Evolutionary conservation across 305 asterid species (phyloP).

Genomic region (Andrographis paniculata): DNA sequence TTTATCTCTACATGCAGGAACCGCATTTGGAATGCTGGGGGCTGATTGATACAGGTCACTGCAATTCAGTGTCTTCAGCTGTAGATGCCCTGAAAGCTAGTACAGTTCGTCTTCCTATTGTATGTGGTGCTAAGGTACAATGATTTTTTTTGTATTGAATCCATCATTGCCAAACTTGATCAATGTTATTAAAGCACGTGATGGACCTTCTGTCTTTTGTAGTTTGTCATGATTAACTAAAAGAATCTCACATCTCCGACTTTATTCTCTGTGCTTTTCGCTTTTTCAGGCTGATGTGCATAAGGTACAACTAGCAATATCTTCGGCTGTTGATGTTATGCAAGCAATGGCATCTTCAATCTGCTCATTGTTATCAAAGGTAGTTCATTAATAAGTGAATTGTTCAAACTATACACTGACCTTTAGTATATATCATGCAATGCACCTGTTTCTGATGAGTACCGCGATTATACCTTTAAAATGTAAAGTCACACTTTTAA

Average conservation of each 20-base stretch:
- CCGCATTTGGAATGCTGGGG: slow-evolving; percentile 46
- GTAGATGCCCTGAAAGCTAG: slow-evolving; percentile 45
- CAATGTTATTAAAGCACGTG: slow-evolving; percentile 10
- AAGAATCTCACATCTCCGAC: background rate
- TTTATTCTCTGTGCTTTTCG: background rate
- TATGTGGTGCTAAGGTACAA: slow-evolving; percentile 50
- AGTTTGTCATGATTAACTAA: background rate
- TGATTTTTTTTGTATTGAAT: slow-evolving; percentile 14
- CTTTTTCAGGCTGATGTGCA: slow-evolving; percentile 44
- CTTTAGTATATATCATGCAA: background rate
- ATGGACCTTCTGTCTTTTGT: background rate
- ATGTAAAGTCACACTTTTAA: background rate
- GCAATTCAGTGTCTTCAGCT: slow-evolving; percentile 43
- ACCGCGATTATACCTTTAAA: too few relatives aligned
- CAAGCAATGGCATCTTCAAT: slow-evolving; percentile 58
- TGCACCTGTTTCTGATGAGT: background rate
- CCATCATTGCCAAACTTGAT: slow-evolving; percentile 1
- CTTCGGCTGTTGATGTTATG: slow-evolving; percentile 54
- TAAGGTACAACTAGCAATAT: slow-evolving; percentile 44
- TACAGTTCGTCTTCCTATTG: slow-evolving; percentile 49
- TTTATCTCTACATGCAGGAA: slow-evolving; percentile 29
- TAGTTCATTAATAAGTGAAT: slow-evolving; percentile 15
- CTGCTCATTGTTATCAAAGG: slow-evolving; percentile 39
- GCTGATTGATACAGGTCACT: slow-evolving; percentile 32
- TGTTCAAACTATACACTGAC: background rate